Evolutionary conservation across 306 rosid genomes (phyloP), one percentile per base, ranked within the genome.

Genomic region (Senna tora): DNA sequence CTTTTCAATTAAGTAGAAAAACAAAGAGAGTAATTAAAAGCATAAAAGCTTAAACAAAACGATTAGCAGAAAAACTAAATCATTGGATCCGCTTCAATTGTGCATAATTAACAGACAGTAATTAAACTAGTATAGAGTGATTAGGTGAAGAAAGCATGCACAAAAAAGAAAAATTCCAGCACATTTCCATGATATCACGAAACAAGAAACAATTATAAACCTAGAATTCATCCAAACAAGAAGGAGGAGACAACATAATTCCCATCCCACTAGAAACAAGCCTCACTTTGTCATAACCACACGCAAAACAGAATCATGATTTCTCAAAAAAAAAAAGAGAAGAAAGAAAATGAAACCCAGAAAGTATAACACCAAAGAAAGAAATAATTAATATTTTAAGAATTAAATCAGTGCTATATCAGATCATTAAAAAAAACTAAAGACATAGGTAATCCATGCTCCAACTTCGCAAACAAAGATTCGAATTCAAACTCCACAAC

Each of bases 191-290:
- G 13, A 81, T 72, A 61, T 45, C 67, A 55, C 19, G 59, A 47
- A 70, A 70, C 46, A 74, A 79, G 32, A 65, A 80, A 64, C 56
- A 22, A 43, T 50, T 32, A 58, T 65, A 66, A 60, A 77, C 70
- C 60, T 47, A 8, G 53, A 69, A 33, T 65, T 28, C 53, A 85
- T 77, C 51, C 46, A 55, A 60, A 75, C 59, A 65, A 70, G 56
- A 58, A 79, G 69, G n/a, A n/a, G n/a, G 67, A 54, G 75, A 74
- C 85, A 82, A 59, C 75, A 85, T 78, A 70, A 87, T 89, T 67
- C 47, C 67, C 72, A 83, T 71, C 69, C 79, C 79, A 69, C 80
- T 41, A 53, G 59, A 74, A 71, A 70, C 54, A 81, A 49, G 42
- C 8, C 76, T 61, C 60, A 47, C 73, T 72, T 81, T 72, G 79